Evolutionary conservation across 345 rosid genomes (phyloP).

Genomic region (Boechera divaricarpa): DNA sequence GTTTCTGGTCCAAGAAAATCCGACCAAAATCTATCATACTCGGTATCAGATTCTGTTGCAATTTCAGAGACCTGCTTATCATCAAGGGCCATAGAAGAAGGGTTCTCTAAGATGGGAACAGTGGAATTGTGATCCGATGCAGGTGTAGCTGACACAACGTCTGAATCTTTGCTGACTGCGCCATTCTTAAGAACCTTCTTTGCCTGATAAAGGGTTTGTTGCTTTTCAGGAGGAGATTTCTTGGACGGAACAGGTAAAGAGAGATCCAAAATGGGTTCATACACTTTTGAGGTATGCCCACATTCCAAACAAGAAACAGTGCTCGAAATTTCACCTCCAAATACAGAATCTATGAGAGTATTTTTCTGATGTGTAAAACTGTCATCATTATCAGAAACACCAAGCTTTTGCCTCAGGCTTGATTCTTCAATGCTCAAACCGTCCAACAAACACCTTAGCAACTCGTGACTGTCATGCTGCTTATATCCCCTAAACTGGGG

Average conservation of each 20-base stretch:
- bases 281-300: slow-evolving; percentile 78
- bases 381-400: slow-evolving; percentile 44
- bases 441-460: slow-evolving; percentile 86
- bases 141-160: slow-evolving; percentile 26
- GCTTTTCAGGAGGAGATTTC: slow-evolving; percentile 64
- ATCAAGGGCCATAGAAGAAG: slow-evolving; percentile 11
- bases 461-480: slow-evolving; percentile 97
- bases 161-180: slow-evolving; percentile 50
- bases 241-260: slow-evolving; percentile 88
- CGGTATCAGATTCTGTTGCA: slow-evolving; percentile 18
- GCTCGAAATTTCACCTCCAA: slow-evolving; percentile 89
- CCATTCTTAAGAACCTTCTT: slow-evolving; percentile 58
- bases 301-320: slow-evolving; percentile 83
- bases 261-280: slow-evolving; percentile 87
- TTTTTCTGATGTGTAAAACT: slow-evolving; percentile 33
- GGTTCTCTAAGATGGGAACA: slow-evolving; percentile 27
- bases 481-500: slow-evolving; percentile 91
- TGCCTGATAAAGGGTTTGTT: slow-evolving; percentile 57
- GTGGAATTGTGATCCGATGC: not conserved
- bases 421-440: slow-evolving; percentile 76
- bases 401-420: slow-evolving; percentile 50
- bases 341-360: slow-evolving; percentile 72
- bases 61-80: slow-evolving; percentile 11
- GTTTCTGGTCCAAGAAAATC: slow-evolving; percentile 30
- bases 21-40: slow-evolving; percentile 34